Conservation (phyloP, 1,284 basidiomycete species). For the Rhodotorula sp. region DNA sequence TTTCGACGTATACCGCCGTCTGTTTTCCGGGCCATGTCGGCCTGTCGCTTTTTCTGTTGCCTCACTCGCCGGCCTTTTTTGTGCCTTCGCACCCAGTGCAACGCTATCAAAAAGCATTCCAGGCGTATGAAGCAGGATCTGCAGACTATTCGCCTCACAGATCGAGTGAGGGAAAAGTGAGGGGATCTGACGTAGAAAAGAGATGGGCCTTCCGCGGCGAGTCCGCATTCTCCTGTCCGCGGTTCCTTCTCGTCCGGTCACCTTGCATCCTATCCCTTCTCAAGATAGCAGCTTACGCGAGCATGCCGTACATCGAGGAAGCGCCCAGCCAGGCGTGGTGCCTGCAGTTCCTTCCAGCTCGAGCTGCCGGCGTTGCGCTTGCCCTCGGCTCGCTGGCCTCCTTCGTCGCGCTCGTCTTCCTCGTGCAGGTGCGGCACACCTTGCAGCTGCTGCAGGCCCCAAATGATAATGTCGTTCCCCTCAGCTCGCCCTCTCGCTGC, state of each 20-base stretch:
- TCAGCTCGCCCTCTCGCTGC: not conserved
- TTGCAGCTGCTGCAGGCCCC: rapidly evolving
- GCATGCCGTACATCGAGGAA: not conserved
- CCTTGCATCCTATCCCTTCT: not conserved
- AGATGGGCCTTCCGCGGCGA: too few relatives aligned
- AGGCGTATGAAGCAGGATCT: too few relatives aligned
- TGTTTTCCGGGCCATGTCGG: too few relatives aligned
- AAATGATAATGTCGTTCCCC: rapidly evolving
- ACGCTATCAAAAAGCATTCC: too few relatives aligned
- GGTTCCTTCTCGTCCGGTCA: not conserved
- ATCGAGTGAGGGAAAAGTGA: too few relatives aligned
- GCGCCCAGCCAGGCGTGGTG: not conserved
- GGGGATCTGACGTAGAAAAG: too few relatives aligned
- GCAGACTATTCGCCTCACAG: too few relatives aligned
- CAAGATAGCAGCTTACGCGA: not conserved
- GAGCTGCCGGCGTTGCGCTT: constrained; percentile 1
- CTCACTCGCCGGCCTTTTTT: too few relatives aligned
- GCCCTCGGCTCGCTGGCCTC: not conserved
- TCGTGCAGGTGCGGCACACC: not conserved
- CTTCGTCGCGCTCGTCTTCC: not conserved
- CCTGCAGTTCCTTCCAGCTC: constrained; percentile 5
- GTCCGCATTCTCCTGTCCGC: too few relatives aligned
- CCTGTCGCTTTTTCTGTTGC: too few relatives aligned
- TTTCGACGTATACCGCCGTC: too few relatives aligned
- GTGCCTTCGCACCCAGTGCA: too few relatives aligned